Base-by-base conservation (phyloP, 2,329 filamentous ascomycete species). In the Calycina herbarum region DNA sequence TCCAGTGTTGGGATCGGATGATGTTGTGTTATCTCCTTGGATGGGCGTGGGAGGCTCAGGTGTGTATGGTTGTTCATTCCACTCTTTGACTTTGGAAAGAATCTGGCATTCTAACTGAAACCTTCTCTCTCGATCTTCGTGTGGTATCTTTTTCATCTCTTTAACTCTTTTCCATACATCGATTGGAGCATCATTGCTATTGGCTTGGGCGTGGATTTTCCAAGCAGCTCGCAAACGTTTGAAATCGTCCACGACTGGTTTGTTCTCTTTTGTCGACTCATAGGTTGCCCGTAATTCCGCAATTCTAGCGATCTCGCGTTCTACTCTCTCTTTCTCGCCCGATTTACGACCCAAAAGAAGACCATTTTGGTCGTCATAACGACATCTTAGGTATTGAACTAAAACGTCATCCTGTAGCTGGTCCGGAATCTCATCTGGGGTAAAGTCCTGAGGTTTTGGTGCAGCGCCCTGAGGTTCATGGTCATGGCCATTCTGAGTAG, bases 331-430 rank as follows among this genome's bases (percentile, higher is more conserved):
- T 8, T 24, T 56, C 7, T 63, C 57, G 3, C 13, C 48, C 7
- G n/a, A n/a, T 17, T 42, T 24, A 31, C 0, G 2, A n/a, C 15
- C 33, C 6, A 33, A 15, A 31, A 54, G 31, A 24, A 54, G 33
- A 1, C 11, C 8, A 6, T 27, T 40, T 54, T 33, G 64, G 7
- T 62, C 56, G 11, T 17, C 7, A 31, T 48, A 65, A 10, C 64
- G 60, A 5, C 20, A 42, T 57, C 64, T 42, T 2, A 63, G 35
- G 27, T 59, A 65, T 29, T 24, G 48, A 33, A 63, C 42, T 20
- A 65, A 54, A 42, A 2, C 35, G 17, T 65, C 64, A 56, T 65
- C 64, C 20, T 63, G 60, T 15, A 65, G 54, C 24, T 48, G 13
- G 4, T 59, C 42, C 6, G 59, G 59, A 24, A 65, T 65, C 2